phyloP scores from a whole-genome alignment of 805 yeast genomes.

The Kluyveromyces lactis region DNA sequence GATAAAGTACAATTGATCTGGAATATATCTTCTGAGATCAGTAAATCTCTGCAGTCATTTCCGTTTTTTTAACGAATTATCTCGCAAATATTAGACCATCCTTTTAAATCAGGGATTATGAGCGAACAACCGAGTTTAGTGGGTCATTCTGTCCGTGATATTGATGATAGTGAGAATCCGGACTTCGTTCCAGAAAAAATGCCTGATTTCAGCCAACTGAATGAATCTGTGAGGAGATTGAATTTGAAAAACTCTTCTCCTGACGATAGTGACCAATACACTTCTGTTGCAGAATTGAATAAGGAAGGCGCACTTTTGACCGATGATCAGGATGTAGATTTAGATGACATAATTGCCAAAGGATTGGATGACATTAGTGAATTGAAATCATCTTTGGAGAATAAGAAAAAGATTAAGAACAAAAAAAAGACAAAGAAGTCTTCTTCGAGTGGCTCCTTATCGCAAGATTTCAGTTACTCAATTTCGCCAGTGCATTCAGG shows the following conservation, averaged over 20 bases:
- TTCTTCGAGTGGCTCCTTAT: not conserved
- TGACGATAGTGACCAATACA: slow-evolving; percentile 11
- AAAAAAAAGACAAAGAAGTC: slow-evolving; percentile 6
- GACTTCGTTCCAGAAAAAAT: slow-evolving; percentile 13
- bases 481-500: slow-evolving; percentile 7
- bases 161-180: slow-evolving; percentile 17
- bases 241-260: slow-evolving; percentile 9
- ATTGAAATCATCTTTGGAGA: slow-evolving; percentile 9
- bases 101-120: no score
- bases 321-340: slow-evolving; percentile 25
- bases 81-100: no score
- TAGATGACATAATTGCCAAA: slow-evolving; percentile 19
- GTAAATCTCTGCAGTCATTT: no score
- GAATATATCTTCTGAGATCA: no score
- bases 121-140: slow-evolving; percentile 16
- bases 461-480: slow-evolving; percentile 2
- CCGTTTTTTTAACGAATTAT: no score
- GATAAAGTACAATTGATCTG: no score
- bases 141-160: slow-evolving; percentile 23
- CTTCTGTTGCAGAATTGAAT: slow-evolving; percentile 27
- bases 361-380: slow-evolving; percentile 12
- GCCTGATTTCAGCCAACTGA: slow-evolving; percentile 4
- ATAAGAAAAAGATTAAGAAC: slow-evolving; percentile 9
- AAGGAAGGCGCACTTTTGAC: slow-evolving; percentile 30
- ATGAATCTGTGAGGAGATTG: slow-evolving; percentile 8